Conservation (phyloP, 345 rosid species). For the Lepidium aucheri region DNA sequence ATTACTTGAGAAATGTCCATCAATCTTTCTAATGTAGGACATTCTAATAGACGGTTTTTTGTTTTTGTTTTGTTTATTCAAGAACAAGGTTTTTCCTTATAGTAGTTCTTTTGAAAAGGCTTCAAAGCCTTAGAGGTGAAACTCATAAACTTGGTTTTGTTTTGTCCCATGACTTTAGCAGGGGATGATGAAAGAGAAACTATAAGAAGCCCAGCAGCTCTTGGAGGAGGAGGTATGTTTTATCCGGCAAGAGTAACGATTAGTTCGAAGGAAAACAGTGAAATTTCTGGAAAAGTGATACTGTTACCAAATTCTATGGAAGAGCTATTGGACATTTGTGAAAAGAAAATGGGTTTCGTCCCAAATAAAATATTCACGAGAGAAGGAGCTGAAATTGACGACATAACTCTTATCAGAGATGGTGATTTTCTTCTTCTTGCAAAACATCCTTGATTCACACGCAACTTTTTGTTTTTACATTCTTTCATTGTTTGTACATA, state of each 20-base stretch:
- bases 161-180: neutral
- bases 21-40: too few species aligned
- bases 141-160: neutral
- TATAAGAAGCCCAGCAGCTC: neutral
- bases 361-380: slow-evolving; percentile 44
- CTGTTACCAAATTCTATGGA: slow-evolving; percentile 48
- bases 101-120: neutral
- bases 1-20: too few species aligned
- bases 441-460: slow-evolving; percentile 26
- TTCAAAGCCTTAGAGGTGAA: neutral
- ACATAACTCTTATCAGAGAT: slow-evolving; percentile 62
- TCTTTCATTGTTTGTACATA: neutral
- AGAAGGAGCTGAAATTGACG: slow-evolving; percentile 74
- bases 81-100: too few species aligned
- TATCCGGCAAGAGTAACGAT: slow-evolving; percentile 45
- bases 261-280: slow-evolving; percentile 46
- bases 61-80: too few species aligned
- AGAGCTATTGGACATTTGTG: slow-evolving; percentile 53
- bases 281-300: slow-evolving; percentile 40
- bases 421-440: slow-evolving; percentile 65
- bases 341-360: slow-evolving; percentile 34
- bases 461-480: neutral
- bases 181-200: slow-evolving; percentile 22
- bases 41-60: too few species aligned
- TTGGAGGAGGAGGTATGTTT: neutral